Evolutionary conservation across 352 stramenopile species (phyloP), one percentile per base, ranked within the genome.

Genomic region (Peronospora destructor): DNA sequence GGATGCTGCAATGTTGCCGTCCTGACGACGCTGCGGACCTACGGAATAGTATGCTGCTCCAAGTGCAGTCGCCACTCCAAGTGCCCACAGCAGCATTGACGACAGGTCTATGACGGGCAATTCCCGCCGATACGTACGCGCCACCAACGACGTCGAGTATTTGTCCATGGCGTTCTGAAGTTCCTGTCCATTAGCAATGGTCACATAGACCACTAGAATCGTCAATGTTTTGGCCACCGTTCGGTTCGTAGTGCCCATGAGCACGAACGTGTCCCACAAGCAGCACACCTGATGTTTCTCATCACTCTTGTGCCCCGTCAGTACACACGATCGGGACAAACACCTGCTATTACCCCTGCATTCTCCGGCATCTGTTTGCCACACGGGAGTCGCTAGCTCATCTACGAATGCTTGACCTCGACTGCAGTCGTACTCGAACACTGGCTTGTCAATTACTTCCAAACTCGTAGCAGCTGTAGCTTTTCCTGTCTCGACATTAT

Each of bases 231-330:
- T 78, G 1, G 49, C 46, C 29, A 64, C 45, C 6, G 72, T 73
- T 19, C 45, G 54, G 49, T 88, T 88, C 16, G 60, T 60, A 8
- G 44, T 71, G 23, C 80, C 80, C 75, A 91, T 87, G 55, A 88
- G 69, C 35, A 91, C 58, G 33, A 78, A 67, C 21, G 76, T 91
- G 53, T 91, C 77, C 75, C 75, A 87, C 51, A 89, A 65, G 51
- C 75, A 91, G 63, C 80, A 91, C 1, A 88, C 50, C 39, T 91
- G 73, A 42, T 83, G 61, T 14, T 56, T 62, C 38, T 26, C 43
- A 13, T 52, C 52, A 6, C 45, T 54, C 10, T 45, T 40, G n/a
- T 47, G 30, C 0, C 71, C 79, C 17, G 79, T 91, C 14, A 77
- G 55, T 14, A 91, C 66, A 53, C 79, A 91, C 25, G 68, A 73